Evolutionary conservation across 2,329 filamentous ascomycete species (phyloP), one percentile per base, ranked within the genome.

Genomic region (Cytospora paraplurivora): DNA sequence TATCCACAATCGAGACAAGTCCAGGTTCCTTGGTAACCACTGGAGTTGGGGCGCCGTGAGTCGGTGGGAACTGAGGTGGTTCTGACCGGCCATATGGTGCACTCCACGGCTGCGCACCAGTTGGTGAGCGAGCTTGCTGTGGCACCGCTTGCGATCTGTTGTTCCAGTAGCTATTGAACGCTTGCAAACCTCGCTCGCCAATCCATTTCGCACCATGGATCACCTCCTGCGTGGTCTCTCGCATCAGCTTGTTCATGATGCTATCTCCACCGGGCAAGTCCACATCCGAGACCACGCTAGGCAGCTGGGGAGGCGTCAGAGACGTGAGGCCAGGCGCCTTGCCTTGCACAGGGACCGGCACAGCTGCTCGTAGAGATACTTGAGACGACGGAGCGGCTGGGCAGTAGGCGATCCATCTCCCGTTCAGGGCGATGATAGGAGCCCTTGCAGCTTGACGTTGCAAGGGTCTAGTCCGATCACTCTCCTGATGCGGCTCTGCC

Each of bases 141-240:
- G 76, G 75, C 33, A 78, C 72, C 62, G 70, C 74, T 55, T 79
- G 68, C 63, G 79, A 73, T 72, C 41, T 44, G 41, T 84, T 81
- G 71, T 90, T 92, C 85, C 90, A 93, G 76, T 95, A 94, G 70
- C 84, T 89, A 71, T 92, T 92, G 84, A 90, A 92, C 11, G 88
- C 88, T 72, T 92, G 88, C 71, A 87, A 81, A 27, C 91, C 87
- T 72, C 93, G 90, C 71, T 93, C 90, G 3, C 89, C 88, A 62
- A 92, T 85, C 87, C 89, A 93, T 68, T 85, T 88, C 33, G 88
- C 89, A 21, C 88, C 87, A 64, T 90, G 87, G 51, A 93, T 89
- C 50, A 92, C 78, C 71, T 92, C 90, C 71, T 94, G 91, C 0
- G 91, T 91, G 1, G 90, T 88, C 72, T 92, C 90, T 66, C 91